Conservation (phyloP, 148 eudicot species). For the Vaccinium myrtillus region DNA sequence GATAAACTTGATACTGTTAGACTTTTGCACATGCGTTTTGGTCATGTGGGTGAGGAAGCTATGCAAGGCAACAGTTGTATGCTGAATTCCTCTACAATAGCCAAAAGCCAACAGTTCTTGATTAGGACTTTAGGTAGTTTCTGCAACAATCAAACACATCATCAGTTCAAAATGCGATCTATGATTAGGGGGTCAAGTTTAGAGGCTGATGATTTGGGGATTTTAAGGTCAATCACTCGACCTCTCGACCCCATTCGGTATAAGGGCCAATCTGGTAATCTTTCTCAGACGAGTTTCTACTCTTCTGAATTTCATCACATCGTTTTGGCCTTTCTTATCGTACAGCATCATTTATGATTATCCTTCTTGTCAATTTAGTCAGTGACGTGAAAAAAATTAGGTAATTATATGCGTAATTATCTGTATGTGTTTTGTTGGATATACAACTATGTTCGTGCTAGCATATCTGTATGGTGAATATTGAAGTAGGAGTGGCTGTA, state of each 20-base stretch:
- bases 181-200: constrained; percentile 34
- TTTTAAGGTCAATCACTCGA: constrained; percentile 74
- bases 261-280: constrained; percentile 95
- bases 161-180: constrained; percentile 33
- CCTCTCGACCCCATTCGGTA: constrained; percentile 57
- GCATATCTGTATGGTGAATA: not conserved
- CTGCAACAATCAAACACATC: constrained; percentile 23
- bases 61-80: constrained; percentile 17
- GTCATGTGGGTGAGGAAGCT: not conserved
- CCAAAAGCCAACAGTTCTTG: constrained; percentile 65
- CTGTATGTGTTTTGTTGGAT: not conserved
- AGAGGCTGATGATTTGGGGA: constrained; percentile 59
- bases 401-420: not conserved
- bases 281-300: not conserved
- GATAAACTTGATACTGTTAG: not conserved
- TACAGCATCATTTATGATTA: not conserved
- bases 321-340: not conserved
- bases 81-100: constrained; percentile 39
- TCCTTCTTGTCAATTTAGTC: not conserved
- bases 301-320: not conserved
- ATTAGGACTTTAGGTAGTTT: constrained; percentile 49
- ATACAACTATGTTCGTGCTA: not conserved
- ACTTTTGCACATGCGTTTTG: not conserved
- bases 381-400: not conserved
- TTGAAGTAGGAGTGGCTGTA: not conserved